Conservation (phyloP, 2,329 filamentous ascomycete genomes). For the Nannizziopsis arthrosporioides region DNA sequence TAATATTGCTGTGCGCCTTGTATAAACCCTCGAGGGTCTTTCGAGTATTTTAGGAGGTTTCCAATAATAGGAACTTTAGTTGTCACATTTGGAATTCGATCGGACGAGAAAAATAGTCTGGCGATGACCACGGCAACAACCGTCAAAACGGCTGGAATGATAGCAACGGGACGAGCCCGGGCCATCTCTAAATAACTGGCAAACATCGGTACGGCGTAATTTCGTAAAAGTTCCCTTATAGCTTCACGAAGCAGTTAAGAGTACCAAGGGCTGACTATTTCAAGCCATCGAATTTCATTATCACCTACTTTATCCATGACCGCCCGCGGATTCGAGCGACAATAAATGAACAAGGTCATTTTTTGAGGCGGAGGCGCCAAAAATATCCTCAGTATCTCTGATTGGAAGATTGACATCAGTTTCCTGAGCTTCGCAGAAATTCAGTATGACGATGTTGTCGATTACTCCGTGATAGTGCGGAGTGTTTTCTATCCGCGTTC, state of each 20-base stretch:
- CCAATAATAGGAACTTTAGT: conserved; percentile 13
- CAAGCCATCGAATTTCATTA: neutral
- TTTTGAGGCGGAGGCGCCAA: neutral
- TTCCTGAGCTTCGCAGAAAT: neutral
- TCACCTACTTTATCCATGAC: neutral
- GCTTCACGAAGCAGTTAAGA: neutral
- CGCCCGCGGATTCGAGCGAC: neutral
- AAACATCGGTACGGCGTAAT: conserved; percentile 1
- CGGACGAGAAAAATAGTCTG: conserved; percentile 3
- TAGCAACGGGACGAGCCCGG: conserved; percentile 3
- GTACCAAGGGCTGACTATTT: neutral
- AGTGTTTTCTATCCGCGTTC: neutral
- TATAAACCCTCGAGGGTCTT: conserved; percentile 12
- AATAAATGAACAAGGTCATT: neutral
- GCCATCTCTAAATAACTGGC: conserved; percentile 4
- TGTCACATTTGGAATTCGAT: conserved; percentile 11
- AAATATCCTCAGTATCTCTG: neutral
- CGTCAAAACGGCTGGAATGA: conserved; percentile 2
- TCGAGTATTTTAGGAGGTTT: conserved; percentile 12
- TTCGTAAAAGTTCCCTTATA: neutral
- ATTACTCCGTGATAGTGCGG: neutral
- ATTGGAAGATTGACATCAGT: neutral
- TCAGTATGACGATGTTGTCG: neutral
- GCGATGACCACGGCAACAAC: conserved; percentile 1
- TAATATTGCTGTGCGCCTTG: conserved; percentile 9